phyloP scores from a whole-genome alignment of 177 flowering plant species.

The Telopea speciosissima region DNA sequence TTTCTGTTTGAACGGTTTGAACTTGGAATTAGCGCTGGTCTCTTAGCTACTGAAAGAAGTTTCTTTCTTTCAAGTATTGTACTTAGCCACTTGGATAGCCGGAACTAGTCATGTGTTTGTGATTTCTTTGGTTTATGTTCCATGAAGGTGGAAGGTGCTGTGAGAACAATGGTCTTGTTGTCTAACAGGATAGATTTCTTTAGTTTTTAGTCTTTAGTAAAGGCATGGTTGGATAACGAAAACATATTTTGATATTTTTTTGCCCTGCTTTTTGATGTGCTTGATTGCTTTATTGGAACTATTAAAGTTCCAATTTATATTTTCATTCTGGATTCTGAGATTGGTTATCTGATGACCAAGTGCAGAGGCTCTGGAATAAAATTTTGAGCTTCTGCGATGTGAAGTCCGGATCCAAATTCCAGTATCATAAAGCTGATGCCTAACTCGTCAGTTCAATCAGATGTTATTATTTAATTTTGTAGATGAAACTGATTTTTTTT shows the following conservation, averaged over 20 bases:
- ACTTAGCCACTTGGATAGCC: not conserved
- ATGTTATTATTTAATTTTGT: not conserved
- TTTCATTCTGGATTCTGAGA: not conserved
- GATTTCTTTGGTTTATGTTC: not conserved
- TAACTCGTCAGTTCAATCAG: not conserved
- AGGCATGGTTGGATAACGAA: not conserved
- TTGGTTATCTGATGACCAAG: not conserved
- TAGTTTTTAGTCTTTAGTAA: not conserved
- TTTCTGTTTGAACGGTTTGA: not conserved
- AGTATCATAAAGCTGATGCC: not conserved
- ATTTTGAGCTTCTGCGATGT: not conserved
- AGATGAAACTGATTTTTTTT: not conserved
- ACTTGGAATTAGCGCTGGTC: not conserved
- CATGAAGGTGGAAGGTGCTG: not conserved
- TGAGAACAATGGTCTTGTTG: too few species aligned
- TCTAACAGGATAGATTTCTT: not conserved
- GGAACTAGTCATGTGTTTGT: not conserved
- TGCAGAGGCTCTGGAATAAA: not conserved
- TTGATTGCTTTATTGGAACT: too few species aligned
- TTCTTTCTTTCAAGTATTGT: not conserved
- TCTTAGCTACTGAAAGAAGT: conserved; percentile 1
- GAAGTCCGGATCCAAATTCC: not conserved
- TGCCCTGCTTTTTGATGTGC: not conserved
- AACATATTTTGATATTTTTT: not conserved
- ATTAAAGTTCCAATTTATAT: not conserved